Conservation (phyloP, 2,329 filamentous ascomycete genomes). For the Diaporthe vexans region DNA sequence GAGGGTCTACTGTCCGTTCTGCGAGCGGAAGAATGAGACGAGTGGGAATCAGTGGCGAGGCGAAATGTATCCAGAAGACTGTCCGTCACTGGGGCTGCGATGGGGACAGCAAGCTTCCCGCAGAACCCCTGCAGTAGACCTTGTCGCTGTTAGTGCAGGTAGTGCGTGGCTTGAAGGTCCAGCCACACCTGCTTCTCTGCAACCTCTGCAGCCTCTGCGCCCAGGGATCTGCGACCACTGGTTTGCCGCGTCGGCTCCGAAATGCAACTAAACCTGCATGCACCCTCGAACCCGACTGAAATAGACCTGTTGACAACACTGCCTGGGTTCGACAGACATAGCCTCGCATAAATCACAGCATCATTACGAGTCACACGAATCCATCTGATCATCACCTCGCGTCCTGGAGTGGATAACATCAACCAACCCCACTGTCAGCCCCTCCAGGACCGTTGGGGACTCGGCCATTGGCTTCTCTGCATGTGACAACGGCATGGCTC, state of each 20-base stretch:
- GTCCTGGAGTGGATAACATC: not conserved
- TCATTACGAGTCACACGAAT: slow-evolving; percentile 15
- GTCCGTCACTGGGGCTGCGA: not conserved
- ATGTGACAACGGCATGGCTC: not conserved
- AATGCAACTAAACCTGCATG: slow-evolving; percentile 6
- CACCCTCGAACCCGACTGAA: not conserved
- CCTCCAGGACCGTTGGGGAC: not conserved
- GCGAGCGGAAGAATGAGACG: not conserved
- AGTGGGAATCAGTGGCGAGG: not conserved
- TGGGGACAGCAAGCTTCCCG: slow-evolving; percentile 21
- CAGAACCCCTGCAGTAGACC: not conserved
- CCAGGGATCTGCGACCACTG: not conserved
- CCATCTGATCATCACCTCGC: slow-evolving; percentile 25
- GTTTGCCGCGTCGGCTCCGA: slow-evolving; percentile 14
- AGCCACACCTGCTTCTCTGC: slow-evolving; percentile 1
- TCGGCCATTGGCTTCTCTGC: slow-evolving; percentile 2
- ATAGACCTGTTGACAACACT: no score
- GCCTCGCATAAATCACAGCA: slow-evolving; percentile 20
- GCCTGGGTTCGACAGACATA: not conserved
- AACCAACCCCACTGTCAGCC: not conserved
- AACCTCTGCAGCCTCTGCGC: not conserved
- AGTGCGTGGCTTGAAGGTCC: slow-evolving; percentile 4
- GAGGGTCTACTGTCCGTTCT: not conserved
- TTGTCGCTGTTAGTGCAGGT: slow-evolving; percentile 11
- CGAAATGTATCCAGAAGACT: not conserved